Conservation (phyloP, 2,329 filamentous ascomycete genomes). For the Remersonia thermophila region DNA sequence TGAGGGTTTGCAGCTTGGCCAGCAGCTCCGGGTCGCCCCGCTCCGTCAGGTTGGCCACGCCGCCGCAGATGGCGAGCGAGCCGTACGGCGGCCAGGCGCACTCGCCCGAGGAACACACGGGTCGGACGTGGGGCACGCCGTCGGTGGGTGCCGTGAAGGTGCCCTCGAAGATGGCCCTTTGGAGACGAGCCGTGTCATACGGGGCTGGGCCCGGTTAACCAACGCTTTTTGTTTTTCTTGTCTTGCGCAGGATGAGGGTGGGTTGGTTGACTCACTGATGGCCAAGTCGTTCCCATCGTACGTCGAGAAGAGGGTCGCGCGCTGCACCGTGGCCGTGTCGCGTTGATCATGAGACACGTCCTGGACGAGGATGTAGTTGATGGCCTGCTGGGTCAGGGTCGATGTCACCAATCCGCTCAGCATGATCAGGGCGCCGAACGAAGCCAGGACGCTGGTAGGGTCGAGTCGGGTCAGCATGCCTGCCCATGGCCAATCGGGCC, state of each 20-base stretch:
- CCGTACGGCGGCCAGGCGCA: slow-evolving; percentile 13
- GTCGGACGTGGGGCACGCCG: slow-evolving; percentile 1
- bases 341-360: slow-evolving; percentile 2
- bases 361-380: slow-evolving; percentile 4
- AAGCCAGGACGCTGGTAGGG: slow-evolving; percentile 8
- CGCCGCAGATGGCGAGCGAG: slow-evolving; percentile 13
- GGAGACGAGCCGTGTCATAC: slow-evolving; percentile 7
- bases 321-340: slow-evolving; percentile 5
- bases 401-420: slow-evolving; percentile 15
- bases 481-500: too few species aligned
- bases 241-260: too few species aligned
- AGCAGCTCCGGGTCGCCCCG: slow-evolving; percentile 13
- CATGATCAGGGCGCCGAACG: slow-evolving; percentile 13
- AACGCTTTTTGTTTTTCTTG: not conserved
- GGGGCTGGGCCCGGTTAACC: not conserved
- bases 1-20: slow-evolving; percentile 2
- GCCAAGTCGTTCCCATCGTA: slow-evolving; percentile 7
- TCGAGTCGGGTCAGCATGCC: too few species aligned
- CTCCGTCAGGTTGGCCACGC: not conserved
- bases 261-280: slow-evolving; percentile 3
- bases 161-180: slow-evolving; percentile 8
- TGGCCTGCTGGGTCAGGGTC: slow-evolving; percentile 15
- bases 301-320: slow-evolving; percentile 7
- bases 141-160: slow-evolving; percentile 6
- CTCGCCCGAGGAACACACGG: slow-evolving; percentile 11